phyloP scores from a whole-genome alignment of 495 filamentous ascomycete species.

The Letharia lupina region DNA sequence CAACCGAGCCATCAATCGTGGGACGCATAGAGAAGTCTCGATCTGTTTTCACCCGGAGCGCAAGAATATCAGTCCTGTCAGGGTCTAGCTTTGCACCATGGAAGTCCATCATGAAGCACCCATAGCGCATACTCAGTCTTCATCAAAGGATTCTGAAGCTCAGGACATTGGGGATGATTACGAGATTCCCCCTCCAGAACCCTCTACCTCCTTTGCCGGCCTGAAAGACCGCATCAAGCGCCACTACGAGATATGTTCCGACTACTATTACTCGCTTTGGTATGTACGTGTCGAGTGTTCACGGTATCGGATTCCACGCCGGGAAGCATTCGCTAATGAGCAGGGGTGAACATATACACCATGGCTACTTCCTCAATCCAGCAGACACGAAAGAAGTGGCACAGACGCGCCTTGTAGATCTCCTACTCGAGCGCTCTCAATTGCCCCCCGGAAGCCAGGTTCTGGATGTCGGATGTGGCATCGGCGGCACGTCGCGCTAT shows the following conservation, averaged over 20 bases:
- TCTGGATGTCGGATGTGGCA: slow-evolving; percentile 49
- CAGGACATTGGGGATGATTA: slow-evolving; percentile 4
- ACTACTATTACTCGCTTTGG: slow-evolving; percentile 25
- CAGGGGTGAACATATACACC: slow-evolving; percentile 56
- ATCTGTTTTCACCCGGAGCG: neutral
- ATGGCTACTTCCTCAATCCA: slow-evolving; percentile 46
- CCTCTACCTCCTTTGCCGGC: slow-evolving; percentile 35
- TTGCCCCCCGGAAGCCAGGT: slow-evolving; percentile 32
- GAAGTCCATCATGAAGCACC: neutral
- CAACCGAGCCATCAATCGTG: too few relatives aligned
- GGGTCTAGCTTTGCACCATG: neutral
- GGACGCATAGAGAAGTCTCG: too few relatives aligned
- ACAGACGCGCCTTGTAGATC: slow-evolving; percentile 45
- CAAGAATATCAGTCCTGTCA: neutral
- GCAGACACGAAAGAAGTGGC: slow-evolving; percentile 45
- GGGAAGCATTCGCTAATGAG: neutral
- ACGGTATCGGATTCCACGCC: neutral
- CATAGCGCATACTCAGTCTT: neutral
- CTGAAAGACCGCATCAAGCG: slow-evolving; percentile 50
- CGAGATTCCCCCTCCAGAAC: slow-evolving; percentile 2
- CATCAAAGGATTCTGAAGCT: neutral
- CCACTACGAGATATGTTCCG: slow-evolving; percentile 50
- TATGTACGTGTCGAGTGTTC: slow-evolving; percentile 2
- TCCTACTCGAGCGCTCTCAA: slow-evolving; percentile 40
- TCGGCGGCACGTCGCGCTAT: slow-evolving; percentile 47